phyloP scores from a whole-genome alignment of 805 yeast genomes.

The Candida wancherniae region DNA sequence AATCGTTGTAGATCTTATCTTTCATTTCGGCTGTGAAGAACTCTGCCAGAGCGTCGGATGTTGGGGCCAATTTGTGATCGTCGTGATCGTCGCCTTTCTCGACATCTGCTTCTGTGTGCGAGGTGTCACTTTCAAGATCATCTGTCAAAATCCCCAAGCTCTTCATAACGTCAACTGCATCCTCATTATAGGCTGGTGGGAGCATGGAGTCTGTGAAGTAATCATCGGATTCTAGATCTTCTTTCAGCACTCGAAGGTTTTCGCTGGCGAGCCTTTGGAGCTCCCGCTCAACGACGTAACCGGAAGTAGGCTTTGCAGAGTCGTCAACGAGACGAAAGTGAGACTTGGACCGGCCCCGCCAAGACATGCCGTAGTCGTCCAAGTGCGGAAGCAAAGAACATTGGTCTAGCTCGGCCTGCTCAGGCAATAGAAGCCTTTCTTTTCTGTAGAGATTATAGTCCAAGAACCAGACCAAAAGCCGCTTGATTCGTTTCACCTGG shows the following conservation, averaged over 20 bases:
- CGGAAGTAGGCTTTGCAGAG: too few species aligned
- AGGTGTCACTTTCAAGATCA: conserved; percentile 1
- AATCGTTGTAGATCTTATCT: conserved; percentile 20
- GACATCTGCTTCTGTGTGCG: too few species aligned
- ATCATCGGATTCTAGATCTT: too few species aligned
- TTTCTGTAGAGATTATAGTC: conserved; percentile 27
- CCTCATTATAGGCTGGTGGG: too few species aligned
- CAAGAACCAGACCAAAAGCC: conserved; percentile 37
- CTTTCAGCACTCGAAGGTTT: conserved; percentile 1
- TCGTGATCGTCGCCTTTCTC: too few species aligned
- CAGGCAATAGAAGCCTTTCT: conserved; percentile 18
- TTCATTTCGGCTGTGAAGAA: conserved; percentile 4
- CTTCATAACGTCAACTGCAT: conserved; percentile 6
- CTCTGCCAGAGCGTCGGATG: background rate
- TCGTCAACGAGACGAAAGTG: conserved; percentile 13
- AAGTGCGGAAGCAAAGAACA: conserved; percentile 21
- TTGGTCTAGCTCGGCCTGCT: conserved; percentile 3
- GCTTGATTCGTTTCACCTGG: conserved; percentile 31
- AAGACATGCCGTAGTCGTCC: conserved; percentile 28
- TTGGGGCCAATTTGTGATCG: too few species aligned
- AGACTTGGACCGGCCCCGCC: conserved; percentile 25
- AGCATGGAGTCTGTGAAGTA: too few species aligned
- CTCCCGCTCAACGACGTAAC: conserved; percentile 10
- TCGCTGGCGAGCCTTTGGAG: conserved; percentile 8
- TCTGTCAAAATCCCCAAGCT: conserved; percentile 3